Evolutionary conservation across 2,329 filamentous ascomycete species (phyloP).

Genomic region (Celoporthe dispersa): DNA sequence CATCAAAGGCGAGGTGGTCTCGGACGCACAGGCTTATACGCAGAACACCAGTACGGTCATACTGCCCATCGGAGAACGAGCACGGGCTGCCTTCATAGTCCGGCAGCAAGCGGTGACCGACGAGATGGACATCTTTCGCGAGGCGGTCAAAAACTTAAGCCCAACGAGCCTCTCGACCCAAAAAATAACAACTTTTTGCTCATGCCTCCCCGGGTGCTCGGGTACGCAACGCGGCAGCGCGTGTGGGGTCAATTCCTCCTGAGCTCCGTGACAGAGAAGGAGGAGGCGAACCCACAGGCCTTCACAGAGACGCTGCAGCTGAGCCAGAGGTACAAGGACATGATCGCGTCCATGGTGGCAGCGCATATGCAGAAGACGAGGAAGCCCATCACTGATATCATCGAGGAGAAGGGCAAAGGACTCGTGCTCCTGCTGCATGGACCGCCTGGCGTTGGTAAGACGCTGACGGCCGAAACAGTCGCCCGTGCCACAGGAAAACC

Average conservation of each 20-base stretch:
- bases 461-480: slow-evolving; percentile 28
- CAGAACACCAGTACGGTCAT: slow-evolving; percentile 6
- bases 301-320: slow-evolving; percentile 21
- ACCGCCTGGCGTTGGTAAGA: slow-evolving; percentile 29
- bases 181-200: slow-evolving; percentile 10
- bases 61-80: slow-evolving; percentile 3
- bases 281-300: neutral
- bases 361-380: slow-evolving; percentile 22
- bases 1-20: slow-evolving; percentile 26
- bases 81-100: neutral
- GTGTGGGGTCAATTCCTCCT: slow-evolving; percentile 28
- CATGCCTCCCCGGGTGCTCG: slow-evolving; percentile 21
- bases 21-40: slow-evolving; percentile 18
- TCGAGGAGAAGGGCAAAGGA: slow-evolving; percentile 28
- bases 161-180: slow-evolving; percentile 8
- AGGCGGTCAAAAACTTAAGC: neutral
- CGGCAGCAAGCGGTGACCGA: slow-evolving; percentile 12
- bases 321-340: slow-evolving; percentile 22
- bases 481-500: slow-evolving; percentile 28
- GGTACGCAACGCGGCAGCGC: slow-evolving; percentile 25
- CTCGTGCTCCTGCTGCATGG: slow-evolving; percentile 28
- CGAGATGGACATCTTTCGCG: slow-evolving; percentile 4
- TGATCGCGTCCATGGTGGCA: slow-evolving; percentile 22
- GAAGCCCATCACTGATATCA: slow-evolving; percentile 27
- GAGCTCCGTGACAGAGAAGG: neutral